A percentile compares a stretch with the other conserved stretches of the same genome.
phyloP scores from a whole-genome alignment of 495 filamentous ascomycete genomes.

The Tirmania nivea region DNA sequence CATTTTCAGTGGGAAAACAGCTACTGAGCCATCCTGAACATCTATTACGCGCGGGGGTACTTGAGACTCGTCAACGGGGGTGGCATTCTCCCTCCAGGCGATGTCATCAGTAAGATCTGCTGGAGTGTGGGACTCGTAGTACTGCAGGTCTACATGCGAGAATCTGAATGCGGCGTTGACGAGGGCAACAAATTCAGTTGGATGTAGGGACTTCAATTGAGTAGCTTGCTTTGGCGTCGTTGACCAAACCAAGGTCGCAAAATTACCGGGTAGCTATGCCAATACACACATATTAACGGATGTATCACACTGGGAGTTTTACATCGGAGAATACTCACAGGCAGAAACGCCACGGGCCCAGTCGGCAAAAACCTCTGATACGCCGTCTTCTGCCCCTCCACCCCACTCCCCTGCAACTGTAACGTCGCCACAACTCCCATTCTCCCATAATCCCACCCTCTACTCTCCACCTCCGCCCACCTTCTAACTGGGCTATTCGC shows the following conservation, averaged over 20 bases:
- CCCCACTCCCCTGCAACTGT: conserved; percentile 36
- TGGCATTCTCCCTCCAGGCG: conserved; percentile 57
- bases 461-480: conserved; percentile 64
- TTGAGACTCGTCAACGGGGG: conserved; percentile 28
- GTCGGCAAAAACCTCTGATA: conserved; percentile 92
- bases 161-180: conserved; percentile 90
- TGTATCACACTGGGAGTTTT: too few relatives aligned
- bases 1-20: conserved; percentile 76
- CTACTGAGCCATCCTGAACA: conserved; percentile 61
- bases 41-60: conserved; percentile 34
- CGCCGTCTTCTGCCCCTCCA: conserved; percentile 40
- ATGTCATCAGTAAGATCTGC: conserved; percentile 52
- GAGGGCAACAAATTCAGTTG: conserved; percentile 56
- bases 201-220: conserved; percentile 50
- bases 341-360: conserved; percentile 75
- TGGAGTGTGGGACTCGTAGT: conserved; percentile 40
- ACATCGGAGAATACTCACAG: conserved; percentile 18
- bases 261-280: conserved; percentile 43
- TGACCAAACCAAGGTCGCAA: conserved; percentile 78
- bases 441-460: conserved; percentile 82
- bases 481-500: conserved; percentile 80
- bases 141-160: conserved; percentile 51
- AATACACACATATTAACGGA: too few relatives aligned
- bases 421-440: conserved; percentile 85
- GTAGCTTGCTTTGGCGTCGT: conserved; percentile 60